These are phyloP conservation scores for Beauveria pseudobassiana DNA, from an alignment of 2,329 filamentous ascomycete genomes.

Conservation along the genomic window DNA sequence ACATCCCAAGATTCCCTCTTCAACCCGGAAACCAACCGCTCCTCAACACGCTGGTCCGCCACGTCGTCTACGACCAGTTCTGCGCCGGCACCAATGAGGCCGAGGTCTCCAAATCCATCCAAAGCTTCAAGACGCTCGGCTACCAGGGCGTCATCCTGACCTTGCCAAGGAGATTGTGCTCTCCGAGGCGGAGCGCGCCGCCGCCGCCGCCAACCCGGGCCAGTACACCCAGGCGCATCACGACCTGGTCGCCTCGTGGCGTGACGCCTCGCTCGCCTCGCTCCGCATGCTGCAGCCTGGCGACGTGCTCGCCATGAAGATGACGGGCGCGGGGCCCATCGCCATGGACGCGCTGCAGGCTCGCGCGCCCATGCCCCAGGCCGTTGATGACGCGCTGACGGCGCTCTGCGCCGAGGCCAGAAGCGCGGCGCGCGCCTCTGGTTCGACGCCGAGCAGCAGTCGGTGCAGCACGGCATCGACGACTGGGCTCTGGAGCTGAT, in stretches of 20 bases:
- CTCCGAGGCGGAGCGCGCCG: constrained; percentile 17
- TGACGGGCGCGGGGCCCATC: constrained; percentile 67
- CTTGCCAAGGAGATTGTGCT: constrained; percentile 40
- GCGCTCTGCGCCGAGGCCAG: constrained; percentile 59
- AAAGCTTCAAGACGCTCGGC: constrained; percentile 38
- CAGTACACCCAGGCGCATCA: constrained; percentile 11
- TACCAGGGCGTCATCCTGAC: constrained; percentile 45
- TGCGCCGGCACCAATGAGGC: constrained; percentile 42
- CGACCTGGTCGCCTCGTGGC: constrained; percentile 37
- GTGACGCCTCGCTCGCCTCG: constrained; percentile 44
- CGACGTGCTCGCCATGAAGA: constrained; percentile 56
- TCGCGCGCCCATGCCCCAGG: constrained; percentile 48
- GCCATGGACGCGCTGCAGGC: constrained; percentile 56
- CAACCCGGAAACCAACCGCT: constrained; percentile 34
- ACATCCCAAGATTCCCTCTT: constrained; percentile 29
- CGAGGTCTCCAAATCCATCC: constrained; percentile 38
- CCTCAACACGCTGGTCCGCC: constrained; percentile 35
- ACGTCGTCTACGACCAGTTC: constrained; percentile 47
- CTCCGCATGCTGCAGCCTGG: constrained; percentile 29
- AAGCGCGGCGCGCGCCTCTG: constrained; percentile 60
- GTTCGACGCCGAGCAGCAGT: constrained; percentile 71
- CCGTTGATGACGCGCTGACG: constrained; percentile 58
- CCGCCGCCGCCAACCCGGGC: constrained; percentile 17
- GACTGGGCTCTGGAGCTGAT: constrained; percentile 66
- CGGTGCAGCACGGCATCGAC: constrained; percentile 65